Evolutionary conservation across 352 stramenopile species (phyloP).

Genomic region (Globisporangium apiculatum): DNA sequence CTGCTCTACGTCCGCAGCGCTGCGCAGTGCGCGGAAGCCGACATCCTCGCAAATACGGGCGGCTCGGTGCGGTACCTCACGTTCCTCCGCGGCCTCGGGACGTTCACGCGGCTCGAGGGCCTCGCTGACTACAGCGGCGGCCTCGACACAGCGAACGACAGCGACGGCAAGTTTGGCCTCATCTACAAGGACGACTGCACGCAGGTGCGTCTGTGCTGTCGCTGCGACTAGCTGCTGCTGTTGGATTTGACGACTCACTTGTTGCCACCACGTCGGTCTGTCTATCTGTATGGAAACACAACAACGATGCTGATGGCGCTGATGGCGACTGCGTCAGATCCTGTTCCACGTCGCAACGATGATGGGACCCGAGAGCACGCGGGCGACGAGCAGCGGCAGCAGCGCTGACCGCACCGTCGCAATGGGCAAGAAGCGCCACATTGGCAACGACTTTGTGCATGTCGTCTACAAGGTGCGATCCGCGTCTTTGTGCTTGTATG

Average conservation of each 20-base stretch:
- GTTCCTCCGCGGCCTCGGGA: constrained; percentile 64
- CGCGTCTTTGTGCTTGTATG: too few relatives aligned
- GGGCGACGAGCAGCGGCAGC: neutral
- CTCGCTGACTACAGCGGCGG: constrained; percentile 65
- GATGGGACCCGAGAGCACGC: constrained; percentile 36
- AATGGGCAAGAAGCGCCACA: constrained; percentile 85
- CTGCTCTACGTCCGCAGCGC: constrained; percentile 59
- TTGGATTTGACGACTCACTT: too few relatives aligned
- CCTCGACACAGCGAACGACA: constrained; percentile 61
- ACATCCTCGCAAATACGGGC: constrained; percentile 67
- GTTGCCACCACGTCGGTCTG: too few relatives aligned
- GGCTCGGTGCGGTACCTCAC: constrained; percentile 68
- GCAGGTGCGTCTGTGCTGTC: constrained; percentile 31
- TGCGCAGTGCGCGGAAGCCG: constrained; percentile 52
- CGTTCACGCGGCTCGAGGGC: constrained; percentile 60
- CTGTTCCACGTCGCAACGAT: constrained; percentile 86
- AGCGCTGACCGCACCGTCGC: constrained; percentile 2
- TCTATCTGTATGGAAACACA: too few relatives aligned
- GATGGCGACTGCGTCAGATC: constrained; percentile 30
- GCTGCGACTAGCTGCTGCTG: too few relatives aligned
- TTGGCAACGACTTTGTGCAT: constrained; percentile 87
- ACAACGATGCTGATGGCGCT: neutral
- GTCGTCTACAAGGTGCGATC: constrained; percentile 67
- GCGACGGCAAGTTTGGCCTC: constrained; percentile 69
- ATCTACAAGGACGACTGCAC: constrained; percentile 59